Base-by-base conservation (phyloP, 2,329 filamentous ascomycete genomes). In the Colletotrichum cuscutae region DNA sequence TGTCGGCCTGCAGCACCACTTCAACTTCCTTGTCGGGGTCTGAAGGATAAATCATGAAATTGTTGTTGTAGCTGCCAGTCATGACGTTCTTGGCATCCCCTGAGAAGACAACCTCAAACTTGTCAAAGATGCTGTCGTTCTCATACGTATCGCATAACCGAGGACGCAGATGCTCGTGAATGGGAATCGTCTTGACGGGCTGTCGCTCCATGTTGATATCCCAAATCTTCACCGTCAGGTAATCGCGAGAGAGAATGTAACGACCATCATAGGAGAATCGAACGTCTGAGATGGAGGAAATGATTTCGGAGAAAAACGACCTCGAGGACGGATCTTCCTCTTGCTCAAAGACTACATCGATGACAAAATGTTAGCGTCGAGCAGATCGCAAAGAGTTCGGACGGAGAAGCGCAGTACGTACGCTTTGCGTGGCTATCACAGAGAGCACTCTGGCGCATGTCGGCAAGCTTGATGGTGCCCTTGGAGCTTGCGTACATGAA, bases 401-500 rank as follows among this genome's bases (percentile, higher is more conserved):
- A 37, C 26, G 42, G 28, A 65, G 22, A 57, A 37, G 13, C 35
- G 46, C 58, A 56, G 54, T 12, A 87, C 92, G 78, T 89, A 98
- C 97, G 88, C 85, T 99, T 99, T 22, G 95, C 93, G 81, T 99
- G 97, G 80, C 97, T 92, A 81, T 99, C 97, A 80, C 97, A 99
- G 65, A 99, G 87, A 35, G 97, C 97, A 80, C 95, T 97, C 87
- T 98, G 94, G 79, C 97, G 92, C 97, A 99, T 99, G 80, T 99
- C 97, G 60, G 97, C 97, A 78, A 99, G 88, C 86, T 99, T 99
- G 86, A 99, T 98, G 46, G 97, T 98, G 74, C 97, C 97, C 85
- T 99, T 99, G 72, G 95, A 98, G 84, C 96, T 98, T 78, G 97
- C 97, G 82, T 98, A 99, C 96, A 99, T 99, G 86, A 99, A 98